Conservation (phyloP, 2,329 filamentous ascomycete genomes). For the Diplodia sapinea region DNA sequence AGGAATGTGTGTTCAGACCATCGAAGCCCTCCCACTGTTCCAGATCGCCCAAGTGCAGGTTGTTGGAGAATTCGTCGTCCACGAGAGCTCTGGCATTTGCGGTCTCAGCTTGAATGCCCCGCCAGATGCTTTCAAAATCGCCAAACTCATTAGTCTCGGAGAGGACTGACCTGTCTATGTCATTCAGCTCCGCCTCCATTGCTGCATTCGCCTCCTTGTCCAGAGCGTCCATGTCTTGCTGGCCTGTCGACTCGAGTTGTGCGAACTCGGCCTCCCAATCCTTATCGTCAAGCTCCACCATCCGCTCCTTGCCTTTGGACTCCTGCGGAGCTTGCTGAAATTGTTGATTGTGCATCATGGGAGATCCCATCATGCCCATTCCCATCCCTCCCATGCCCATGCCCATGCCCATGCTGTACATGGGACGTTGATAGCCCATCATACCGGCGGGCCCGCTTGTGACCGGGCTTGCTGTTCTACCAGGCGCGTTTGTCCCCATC, state of each 20-base stretch:
- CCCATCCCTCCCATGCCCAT: constrained; percentile 62
- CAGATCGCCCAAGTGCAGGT: constrained; percentile 70
- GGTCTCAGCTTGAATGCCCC: constrained; percentile 78
- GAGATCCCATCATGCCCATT: constrained; percentile 43
- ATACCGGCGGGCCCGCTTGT: constrained; percentile 50
- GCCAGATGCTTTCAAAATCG: constrained; percentile 90
- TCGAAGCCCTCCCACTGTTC: constrained; percentile 83
- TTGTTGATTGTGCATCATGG: constrained; percentile 53
- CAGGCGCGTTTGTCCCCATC: constrained; percentile 64
- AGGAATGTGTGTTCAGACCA: constrained; percentile 68
- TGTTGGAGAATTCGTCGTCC: constrained; percentile 66
- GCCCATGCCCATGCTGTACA: constrained; percentile 54
- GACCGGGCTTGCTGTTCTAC: constrained; percentile 65
- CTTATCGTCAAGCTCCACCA: constrained; percentile 90
- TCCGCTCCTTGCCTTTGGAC: constrained; percentile 80
- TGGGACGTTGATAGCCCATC: constrained; percentile 63
- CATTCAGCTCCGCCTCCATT: constrained; percentile 84
- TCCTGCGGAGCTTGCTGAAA: constrained; percentile 55
- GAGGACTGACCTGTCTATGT: constrained; percentile 82
- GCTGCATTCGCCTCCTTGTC: constrained; percentile 71
- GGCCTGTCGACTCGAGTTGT: constrained; percentile 75
- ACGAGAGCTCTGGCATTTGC: constrained; percentile 72
- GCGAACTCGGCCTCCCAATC: constrained; percentile 98
- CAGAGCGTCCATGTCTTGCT: constrained; percentile 56
- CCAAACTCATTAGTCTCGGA: constrained; percentile 78